Evolutionary conservation across 192 early-diverging fungal species (phyloP).

Genomic region (Glomus cerebriforme): DNA sequence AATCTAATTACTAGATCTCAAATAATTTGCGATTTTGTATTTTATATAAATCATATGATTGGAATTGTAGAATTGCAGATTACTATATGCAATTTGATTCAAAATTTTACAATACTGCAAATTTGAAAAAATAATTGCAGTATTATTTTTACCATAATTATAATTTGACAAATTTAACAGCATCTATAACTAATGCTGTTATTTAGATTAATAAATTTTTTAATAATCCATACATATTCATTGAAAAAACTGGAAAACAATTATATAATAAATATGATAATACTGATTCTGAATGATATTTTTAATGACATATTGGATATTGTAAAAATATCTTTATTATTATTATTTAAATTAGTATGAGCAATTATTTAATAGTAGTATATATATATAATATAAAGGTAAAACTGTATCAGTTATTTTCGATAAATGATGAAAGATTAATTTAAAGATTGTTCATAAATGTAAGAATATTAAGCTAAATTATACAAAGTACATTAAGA

Average conservation of each 20-base stretch:
- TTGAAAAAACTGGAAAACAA: neutral
- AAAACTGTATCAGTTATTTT: constrained; percentile 12
- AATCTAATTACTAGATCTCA: too few relatives aligned
- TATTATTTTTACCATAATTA: too few relatives aligned
- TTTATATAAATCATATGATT: too few relatives aligned
- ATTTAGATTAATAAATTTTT: constrained; percentile 13
- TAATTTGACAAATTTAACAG: too few relatives aligned
- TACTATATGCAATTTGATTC: too few relatives aligned
- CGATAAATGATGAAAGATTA: constrained; percentile 2
- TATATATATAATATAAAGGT: constrained; percentile 5
- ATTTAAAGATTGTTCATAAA: constrained; percentile 12
- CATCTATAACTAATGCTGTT: too few relatives aligned
- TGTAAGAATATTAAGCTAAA: constrained; percentile 16
- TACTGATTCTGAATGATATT: neutral
- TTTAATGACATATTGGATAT: constrained; percentile 14
- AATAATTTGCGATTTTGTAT: too few relatives aligned
- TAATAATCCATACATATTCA: constrained; percentile 3
- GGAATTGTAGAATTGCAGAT: too few relatives aligned
- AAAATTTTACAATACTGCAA: too few relatives aligned
- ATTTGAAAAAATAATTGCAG: too few relatives aligned
- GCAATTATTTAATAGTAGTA: neutral
- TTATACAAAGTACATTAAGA: constrained; percentile 22
- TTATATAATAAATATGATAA: constrained; percentile 9
- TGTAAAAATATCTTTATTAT: neutral
- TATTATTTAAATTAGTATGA: neutral